Conservation (phyloP, 371 early-diverging fungal species). For the Apophysomyces trapeziformis region DNA sequence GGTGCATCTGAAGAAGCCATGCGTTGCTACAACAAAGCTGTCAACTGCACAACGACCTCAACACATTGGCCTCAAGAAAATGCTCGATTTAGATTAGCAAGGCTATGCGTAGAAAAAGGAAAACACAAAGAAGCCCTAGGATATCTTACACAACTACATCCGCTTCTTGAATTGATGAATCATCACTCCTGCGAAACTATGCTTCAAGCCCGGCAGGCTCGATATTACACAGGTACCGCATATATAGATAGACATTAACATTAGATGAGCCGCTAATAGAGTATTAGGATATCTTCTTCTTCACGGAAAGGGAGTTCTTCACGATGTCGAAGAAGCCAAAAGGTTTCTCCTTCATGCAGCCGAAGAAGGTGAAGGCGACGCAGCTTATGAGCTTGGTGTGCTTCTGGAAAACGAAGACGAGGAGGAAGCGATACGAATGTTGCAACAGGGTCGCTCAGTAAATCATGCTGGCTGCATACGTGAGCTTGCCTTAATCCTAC, state of each 20-base stretch:
- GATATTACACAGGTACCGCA: constrained; percentile 23
- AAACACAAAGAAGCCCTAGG: constrained; percentile 17
- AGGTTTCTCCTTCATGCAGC: constrained; percentile 22
- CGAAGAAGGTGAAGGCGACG: constrained; percentile 22
- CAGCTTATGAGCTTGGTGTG: constrained; percentile 25
- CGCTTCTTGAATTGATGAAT: constrained; percentile 13
- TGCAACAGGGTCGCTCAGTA: constrained; percentile 17
- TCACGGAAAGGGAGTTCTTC: constrained; percentile 4
- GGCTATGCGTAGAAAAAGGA: constrained; percentile 14
- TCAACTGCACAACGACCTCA: constrained; percentile 16
- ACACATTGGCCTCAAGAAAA: constrained; percentile 28
- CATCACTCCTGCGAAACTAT: constrained; percentile 19
- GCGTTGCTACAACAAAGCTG: background rate
- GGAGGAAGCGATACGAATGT: constrained; percentile 18
- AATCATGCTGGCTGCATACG: constrained; percentile 31
- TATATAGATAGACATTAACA: background rate
- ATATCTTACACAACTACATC: constrained; percentile 9
- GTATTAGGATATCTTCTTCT: constrained; percentile 24
- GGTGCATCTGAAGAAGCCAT: constrained; percentile 6
- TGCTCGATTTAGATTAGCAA: constrained; percentile 24
- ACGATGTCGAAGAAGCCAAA: constrained; percentile 13
- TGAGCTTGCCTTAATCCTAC: constrained; percentile 23
- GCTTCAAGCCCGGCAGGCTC: constrained; percentile 24
- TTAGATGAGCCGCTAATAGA: background rate
- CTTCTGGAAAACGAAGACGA: constrained; percentile 20